These are phyloP conservation scores for Cicer chorassanicum DNA, from an alignment of 306 rosid genomes.

Conservation along the genomic window DNA sequence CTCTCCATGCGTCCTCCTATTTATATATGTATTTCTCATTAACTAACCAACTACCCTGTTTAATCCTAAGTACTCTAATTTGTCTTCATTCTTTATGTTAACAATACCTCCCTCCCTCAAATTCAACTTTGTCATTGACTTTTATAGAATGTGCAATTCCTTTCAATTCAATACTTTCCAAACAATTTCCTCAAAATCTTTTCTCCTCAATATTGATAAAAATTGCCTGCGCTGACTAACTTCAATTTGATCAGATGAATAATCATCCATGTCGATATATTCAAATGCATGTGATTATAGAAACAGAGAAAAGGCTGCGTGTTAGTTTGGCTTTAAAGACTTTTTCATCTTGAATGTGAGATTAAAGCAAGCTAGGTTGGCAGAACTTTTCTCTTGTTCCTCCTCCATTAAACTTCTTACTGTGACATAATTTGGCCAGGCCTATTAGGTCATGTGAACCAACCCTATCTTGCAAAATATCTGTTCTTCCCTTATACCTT, in stretches of 20 bases:
- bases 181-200: neutral
- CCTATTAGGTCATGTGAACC: neutral
- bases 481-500: neutral
- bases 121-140: constrained; percentile 4
- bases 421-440: constrained; percentile 8
- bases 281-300: neutral
- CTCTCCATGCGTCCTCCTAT: neutral
- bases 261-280: neutral
- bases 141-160: neutral
- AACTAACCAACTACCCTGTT: neutral
- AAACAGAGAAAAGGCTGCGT: neutral
- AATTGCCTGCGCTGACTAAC: neutral
- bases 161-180: neutral
- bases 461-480: neutral
- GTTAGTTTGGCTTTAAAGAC: neutral
- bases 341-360: neutral
- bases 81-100: neutral
- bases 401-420: neutral
- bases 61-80: neutral
- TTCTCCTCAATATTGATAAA: neutral
- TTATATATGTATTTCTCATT: neutral
- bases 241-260: constrained; percentile 5
- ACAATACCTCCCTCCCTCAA: neutral
- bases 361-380: neutral
- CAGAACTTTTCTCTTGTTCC: neutral